These are phyloP conservation scores for Geotrichum europaeum DNA, from an alignment of 1,139 yeast species.

Conservation along the genomic window DNA sequence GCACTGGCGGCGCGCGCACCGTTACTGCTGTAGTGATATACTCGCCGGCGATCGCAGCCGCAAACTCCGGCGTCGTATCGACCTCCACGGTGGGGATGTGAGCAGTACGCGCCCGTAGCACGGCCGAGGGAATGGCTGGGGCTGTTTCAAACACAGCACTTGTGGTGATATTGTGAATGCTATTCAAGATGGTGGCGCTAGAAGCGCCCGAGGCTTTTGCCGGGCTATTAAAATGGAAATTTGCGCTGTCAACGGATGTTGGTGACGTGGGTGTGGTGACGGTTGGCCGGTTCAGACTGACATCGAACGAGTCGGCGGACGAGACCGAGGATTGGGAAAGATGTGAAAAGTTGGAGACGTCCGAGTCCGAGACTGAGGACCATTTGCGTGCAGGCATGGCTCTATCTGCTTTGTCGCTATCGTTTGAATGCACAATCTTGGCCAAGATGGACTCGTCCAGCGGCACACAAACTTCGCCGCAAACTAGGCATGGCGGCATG, in stretches of 20 bases:
- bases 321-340: background rate
- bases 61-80: background rate
- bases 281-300: background rate
- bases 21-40: constrained; percentile 7
- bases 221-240: background rate
- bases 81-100: constrained; percentile 1
- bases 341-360: background rate
- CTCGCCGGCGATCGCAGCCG: background rate
- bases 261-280: background rate
- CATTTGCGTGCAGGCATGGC: background rate
- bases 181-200: background rate
- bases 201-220: background rate
- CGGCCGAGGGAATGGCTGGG: constrained; percentile 10
- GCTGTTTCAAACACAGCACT: background rate
- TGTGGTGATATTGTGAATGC: background rate
- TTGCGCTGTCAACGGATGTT: background rate
- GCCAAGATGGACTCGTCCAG: constrained; percentile 19
- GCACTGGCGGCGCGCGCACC: background rate
- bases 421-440: constrained; percentile 16
- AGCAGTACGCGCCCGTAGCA: background rate
- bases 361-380: background rate
- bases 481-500: constrained; percentile 26
- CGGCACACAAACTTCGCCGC: constrained; percentile 25
- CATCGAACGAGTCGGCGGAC: background rate
- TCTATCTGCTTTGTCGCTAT: background rate